Base-by-base conservation (phyloP, 257 asterid genomes). In the Nicotiana paniculata region DNA sequence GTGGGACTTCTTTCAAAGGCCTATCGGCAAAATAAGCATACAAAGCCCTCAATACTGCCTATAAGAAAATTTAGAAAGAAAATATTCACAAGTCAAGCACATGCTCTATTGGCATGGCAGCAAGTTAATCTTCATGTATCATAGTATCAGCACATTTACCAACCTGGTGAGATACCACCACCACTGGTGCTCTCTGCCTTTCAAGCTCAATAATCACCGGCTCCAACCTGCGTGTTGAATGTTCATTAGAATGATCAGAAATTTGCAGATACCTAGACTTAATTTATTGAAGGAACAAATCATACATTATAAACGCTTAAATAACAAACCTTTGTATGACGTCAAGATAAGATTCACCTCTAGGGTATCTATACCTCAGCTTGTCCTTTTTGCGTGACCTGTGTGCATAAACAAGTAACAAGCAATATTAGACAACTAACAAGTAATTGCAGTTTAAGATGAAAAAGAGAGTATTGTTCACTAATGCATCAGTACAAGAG, bases 11-110 rank as follows among this genome's bases (percentile, higher is more conserved):
- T 86, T 91, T 89, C 90, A 96, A 85, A 70, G 99, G 99, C 89
- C 98, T 90, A 88, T 96, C 99, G 32, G 98, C 98, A 89, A 96
- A 96, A 88, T 96, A 96, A 83, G 99, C 97, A 85, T 96, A 96
- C 89, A 96, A 86, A 81, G 99, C 98, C 88, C 99, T 89, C 93
- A 96, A 86, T 61, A 96, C 98, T 2, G 98, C 99, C 99, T 96
- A 55, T 77, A 83, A 79, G 13, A 43, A 84, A 79, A 84, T 68
- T 75, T 24, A 61, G 10, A 83, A 83, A 21, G 79, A 67, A 58
- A 69, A 21, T 4, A 16, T 0, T 33, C 21, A 11, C 1, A 75
- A 46, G 28, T 30, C 37, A 75, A 24, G 63, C 17, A 75, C 46
- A 51, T 26, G 2, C 9, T 72, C 24, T 13, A 48, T 26, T 74